Evolutionary conservation across 768 basidiomycete species (phyloP).

Genomic region (Auricularia sp.): DNA sequence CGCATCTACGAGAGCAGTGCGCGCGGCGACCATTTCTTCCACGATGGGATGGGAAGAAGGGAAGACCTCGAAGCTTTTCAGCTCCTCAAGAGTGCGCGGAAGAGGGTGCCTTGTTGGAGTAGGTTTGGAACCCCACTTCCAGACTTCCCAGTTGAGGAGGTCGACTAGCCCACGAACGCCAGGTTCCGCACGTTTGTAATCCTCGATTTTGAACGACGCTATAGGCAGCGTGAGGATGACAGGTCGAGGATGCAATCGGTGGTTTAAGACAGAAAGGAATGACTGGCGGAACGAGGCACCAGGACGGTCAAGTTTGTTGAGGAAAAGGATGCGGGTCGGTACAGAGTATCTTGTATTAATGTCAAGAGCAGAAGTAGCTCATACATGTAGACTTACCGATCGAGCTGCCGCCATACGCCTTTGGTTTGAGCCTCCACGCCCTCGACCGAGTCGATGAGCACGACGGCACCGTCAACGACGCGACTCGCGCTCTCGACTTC

Average conservation of each 20-base stretch:
- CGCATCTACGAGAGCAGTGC: conserved; percentile 62
- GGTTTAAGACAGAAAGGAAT: conserved; percentile 57
- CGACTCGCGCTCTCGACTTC: conserved; percentile 90
- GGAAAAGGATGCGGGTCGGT: conserved; percentile 62
- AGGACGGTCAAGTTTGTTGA: conserved; percentile 83
- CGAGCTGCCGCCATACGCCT: conserved; percentile 80
- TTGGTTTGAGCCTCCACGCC: conserved; percentile 86
- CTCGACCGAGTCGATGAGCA: conserved; percentile 82
- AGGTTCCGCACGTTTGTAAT: conserved; percentile 66
- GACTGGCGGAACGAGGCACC: conserved; percentile 73
- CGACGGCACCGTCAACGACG: conserved; percentile 81
- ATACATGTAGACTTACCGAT: conserved; percentile 46
- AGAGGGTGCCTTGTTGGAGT: conserved; percentile 33
- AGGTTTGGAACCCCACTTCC: conserved; percentile 50
- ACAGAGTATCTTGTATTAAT: conserved; percentile 56
- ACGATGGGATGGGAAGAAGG: conserved; percentile 56
- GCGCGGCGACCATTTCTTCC: conserved; percentile 53
- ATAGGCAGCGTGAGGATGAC: conserved; percentile 61
- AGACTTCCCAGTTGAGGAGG: conserved; percentile 73
- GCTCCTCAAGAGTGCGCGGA: conserved; percentile 37
- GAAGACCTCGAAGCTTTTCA: conserved; percentile 35
- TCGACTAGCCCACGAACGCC: conserved; percentile 80
- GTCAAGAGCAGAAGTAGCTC: neutral
- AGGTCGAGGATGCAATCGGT: conserved; percentile 68
- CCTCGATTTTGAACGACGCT: conserved; percentile 57